Evolutionary conservation across 495 filamentous ascomycete genomes (phyloP).

Genomic region (Penicillium manginii): DNA sequence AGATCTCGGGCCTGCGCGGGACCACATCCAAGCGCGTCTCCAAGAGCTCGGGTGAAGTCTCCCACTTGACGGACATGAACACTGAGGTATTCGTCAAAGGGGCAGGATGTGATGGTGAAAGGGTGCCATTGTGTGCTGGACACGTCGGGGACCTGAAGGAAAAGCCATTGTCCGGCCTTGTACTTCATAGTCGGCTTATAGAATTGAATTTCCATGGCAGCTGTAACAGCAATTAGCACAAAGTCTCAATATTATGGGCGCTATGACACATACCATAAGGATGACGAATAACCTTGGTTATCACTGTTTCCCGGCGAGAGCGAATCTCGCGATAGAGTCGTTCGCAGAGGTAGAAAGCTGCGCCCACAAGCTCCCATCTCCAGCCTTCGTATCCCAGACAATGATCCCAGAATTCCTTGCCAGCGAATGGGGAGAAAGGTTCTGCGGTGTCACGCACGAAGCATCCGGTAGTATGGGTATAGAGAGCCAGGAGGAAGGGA

Average conservation of each 20-base stretch:
- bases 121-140: slow-evolving; percentile 95
- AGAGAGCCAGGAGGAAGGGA: slow-evolving; percentile 89
- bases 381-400: slow-evolving; percentile 96
- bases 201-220: slow-evolving; percentile 97
- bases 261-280: slow-evolving; percentile 75
- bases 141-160: slow-evolving; percentile 88
- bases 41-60: slow-evolving; percentile 88
- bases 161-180: slow-evolving; percentile 97
- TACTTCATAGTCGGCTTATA: slow-evolving; percentile 95
- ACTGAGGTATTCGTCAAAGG: slow-evolving; percentile 90
- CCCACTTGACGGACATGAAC: slow-evolving; percentile 96
- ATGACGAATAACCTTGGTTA: slow-evolving; percentile 91
- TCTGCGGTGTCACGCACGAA: slow-evolving; percentile 81
- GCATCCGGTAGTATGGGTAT: slow-evolving; percentile 94
- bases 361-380: slow-evolving; percentile 95
- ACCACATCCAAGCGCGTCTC: slow-evolving; percentile 91
- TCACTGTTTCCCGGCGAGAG: slow-evolving; percentile 77
- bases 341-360: slow-evolving; percentile 82
- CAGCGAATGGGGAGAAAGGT: slow-evolving; percentile 83
- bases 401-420: slow-evolving; percentile 81
- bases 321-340: slow-evolving; percentile 92
- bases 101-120: slow-evolving; percentile 99
- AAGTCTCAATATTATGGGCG: neutral
- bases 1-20: slow-evolving; percentile 80
- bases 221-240: slow-evolving; percentile 44